Evolutionary conservation across 164 flowering plant species (phyloP).

Genomic region (Berberis thunbergii): DNA sequence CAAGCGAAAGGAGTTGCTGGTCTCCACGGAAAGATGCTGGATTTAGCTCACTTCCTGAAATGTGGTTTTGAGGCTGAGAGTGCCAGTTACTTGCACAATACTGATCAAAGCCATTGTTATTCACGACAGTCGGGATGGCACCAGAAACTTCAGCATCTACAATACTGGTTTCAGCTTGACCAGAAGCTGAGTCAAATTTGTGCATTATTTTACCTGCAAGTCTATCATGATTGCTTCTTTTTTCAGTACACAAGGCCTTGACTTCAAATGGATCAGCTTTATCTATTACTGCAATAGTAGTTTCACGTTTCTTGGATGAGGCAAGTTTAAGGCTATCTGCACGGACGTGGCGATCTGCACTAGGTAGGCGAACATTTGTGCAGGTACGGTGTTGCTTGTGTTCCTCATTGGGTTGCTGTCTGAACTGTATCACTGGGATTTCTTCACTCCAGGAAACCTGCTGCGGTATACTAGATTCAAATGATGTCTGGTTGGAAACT

Average conservation of each 20-base stretch:
- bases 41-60: slow-evolving; percentile 20
- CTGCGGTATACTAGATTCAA: slow-evolving; percentile 20
- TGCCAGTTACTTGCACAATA: slow-evolving; percentile 19
- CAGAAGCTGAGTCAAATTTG: slow-evolving; percentile 14
- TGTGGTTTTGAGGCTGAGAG: slow-evolving; percentile 17
- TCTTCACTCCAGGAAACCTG: slow-evolving; percentile 35
- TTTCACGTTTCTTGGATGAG: slow-evolving; percentile 17
- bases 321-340: slow-evolving; percentile 19
- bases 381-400: slow-evolving; percentile 11
- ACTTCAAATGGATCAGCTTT: slow-evolving; percentile 8
- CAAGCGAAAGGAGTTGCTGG: slow-evolving; percentile 26
- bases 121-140: slow-evolving; percentile 11
- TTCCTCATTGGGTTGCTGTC: slow-evolving; percentile 25
- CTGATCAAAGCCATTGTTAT: slow-evolving; percentile 18
- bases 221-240: slow-evolving; percentile 12
- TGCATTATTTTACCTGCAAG: slow-evolving; percentile 10
- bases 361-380: slow-evolving; percentile 22
- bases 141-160: slow-evolving; percentile 20
- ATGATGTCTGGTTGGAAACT: slow-evolving; percentile 21
- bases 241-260: slow-evolving; percentile 21
- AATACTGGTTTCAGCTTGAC: slow-evolving; percentile 17
- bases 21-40: slow-evolving; percentile 27
- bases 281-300: slow-evolving; percentile 19
- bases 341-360: slow-evolving; percentile 20
- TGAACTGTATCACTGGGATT: slow-evolving; percentile 24